Conservation (phyloP, 108 stramenopile species). For the Pseudonitzschia multistriata region DNA sequence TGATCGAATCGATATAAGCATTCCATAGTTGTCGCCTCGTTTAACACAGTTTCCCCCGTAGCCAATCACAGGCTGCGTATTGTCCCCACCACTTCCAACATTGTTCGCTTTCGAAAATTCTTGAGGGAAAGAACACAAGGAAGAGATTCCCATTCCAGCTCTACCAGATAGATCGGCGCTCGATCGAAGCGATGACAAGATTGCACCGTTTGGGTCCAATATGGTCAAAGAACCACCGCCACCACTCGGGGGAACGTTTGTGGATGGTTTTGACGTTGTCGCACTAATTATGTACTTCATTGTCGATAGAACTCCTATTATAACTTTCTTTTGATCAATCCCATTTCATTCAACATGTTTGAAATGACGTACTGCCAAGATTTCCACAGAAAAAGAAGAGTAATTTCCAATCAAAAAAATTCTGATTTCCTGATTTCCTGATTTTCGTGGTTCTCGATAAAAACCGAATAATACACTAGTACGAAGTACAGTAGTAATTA, state of each 20-base stretch:
- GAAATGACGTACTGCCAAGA: too few species aligned
- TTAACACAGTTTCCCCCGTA: slow-evolving; percentile 33
- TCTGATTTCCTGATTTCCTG: too few species aligned
- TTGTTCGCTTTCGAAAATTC: slow-evolving; percentile 24
- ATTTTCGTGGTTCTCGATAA: neutral
- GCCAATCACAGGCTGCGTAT: slow-evolving; percentile 27
- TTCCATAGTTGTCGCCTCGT: slow-evolving; percentile 47
- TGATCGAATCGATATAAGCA: slow-evolving; percentile 45
- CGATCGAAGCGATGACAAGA: slow-evolving; percentile 42
- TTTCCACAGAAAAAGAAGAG: too few species aligned
- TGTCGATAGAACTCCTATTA: too few species aligned
- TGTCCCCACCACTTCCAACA: neutral
- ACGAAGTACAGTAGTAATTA: too few species aligned
- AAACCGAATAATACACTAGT: neutral
- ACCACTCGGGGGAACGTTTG: slow-evolving; percentile 35
- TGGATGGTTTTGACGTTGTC: slow-evolving; percentile 45
- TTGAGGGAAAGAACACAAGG: slow-evolving; percentile 42
- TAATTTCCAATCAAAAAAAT: too few species aligned
- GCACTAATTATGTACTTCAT: slow-evolving; percentile 31
- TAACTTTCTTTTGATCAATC: too few species aligned
- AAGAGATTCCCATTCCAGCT: slow-evolving; percentile 35
- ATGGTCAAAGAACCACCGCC: slow-evolving; percentile 52
- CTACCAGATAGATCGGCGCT: slow-evolving; percentile 46
- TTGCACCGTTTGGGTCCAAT: slow-evolving; percentile 36
- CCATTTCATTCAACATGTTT: too few species aligned